Evolutionary conservation across 2,329 filamentous ascomycete species (phyloP).

Genomic region (Gaeumannomyces tritici): DNA sequence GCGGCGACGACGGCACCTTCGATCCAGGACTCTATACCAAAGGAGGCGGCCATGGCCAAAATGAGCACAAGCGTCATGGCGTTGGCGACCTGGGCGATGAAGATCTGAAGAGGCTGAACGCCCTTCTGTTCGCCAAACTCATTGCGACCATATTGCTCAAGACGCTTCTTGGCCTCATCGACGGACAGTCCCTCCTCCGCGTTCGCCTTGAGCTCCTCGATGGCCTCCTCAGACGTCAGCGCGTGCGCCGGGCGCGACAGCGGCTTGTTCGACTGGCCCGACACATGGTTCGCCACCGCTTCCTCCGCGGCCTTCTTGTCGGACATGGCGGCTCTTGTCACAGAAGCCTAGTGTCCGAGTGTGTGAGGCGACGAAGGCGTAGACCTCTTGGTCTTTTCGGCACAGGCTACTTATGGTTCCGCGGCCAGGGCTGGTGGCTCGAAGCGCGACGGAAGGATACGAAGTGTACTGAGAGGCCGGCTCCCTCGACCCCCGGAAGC

Average conservation of each 20-base stretch:
- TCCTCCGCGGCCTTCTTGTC: conserved; percentile 13
- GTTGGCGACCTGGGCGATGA: conserved; percentile 50
- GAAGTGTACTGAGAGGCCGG: not conserved
- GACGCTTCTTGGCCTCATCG: conserved; percentile 35
- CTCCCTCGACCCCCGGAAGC: not conserved
- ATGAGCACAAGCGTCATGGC: conserved; percentile 52
- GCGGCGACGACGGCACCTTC: conserved; percentile 42
- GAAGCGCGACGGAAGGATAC: not conserved
- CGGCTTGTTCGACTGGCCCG: conserved; percentile 35
- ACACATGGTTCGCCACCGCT: conserved; percentile 19
- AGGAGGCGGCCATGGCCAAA: conserved; percentile 39
- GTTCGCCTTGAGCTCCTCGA: conserved; percentile 40
- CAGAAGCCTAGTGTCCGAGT: not conserved
- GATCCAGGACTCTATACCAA: conserved; percentile 40
- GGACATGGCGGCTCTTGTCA: not conserved
- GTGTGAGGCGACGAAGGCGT: not conserved
- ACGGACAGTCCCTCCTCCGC: conserved; percentile 42
- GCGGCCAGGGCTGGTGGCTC: not conserved
- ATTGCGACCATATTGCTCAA: conserved; percentile 44
- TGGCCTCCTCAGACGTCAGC: conserved; percentile 40
- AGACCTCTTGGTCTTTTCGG: not conserved
- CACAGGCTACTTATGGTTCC: not conserved
- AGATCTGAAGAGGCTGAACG: conserved; percentile 45
- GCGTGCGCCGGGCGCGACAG: conserved; percentile 55
- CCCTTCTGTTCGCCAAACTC: conserved; percentile 44